Evolutionary conservation across 73 alveolate species (phyloP), one percentile per base, ranked within the genome.

Genomic region (Stentor coeruleus): DNA sequence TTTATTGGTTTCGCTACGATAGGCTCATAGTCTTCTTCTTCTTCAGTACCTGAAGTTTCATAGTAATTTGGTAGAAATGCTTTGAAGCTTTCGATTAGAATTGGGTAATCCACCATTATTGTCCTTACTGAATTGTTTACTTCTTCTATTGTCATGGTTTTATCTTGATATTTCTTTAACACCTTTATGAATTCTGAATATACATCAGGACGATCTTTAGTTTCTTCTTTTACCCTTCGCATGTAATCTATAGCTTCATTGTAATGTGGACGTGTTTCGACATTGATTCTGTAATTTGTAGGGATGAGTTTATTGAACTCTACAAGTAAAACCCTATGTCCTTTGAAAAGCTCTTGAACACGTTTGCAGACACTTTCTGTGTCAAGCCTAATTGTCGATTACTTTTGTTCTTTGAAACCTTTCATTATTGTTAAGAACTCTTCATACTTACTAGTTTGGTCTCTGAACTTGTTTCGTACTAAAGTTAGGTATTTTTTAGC

Each of bases 231-330:
- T 11, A 75, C 83, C 11, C 83, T 74, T 30, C 35, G 26, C 83
- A 75, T 39, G 75, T 75, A 75, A 35, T 75, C 83, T 14, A 75
- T 75, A 20, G 83, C 83, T 38, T 75, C 77, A 20, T 75, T 15
- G 36, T 75, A 75, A 75, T 75, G 83, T 15, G 83, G 83, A 39
- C 83, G 83, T 0, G 83, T n/a, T 39, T 75, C 75, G 30, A 75
- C 38, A 30, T 30, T 14, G 15, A 39, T 37, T 39, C 75, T 74
- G 30, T 20, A 39, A n/a, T 75, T 39, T 39, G n/a, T 28, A 38
- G 83, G 83, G 83, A 75, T 36, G 14, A 75, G 38, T n/a, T 39
- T 36, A 37, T 75, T 75, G 75, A 75, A 75, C 76, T 75, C 83
- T 14, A 36, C 6, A 15, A 75, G 31, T n/a, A 75, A 77, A 0